These are phyloP conservation scores for Penicillium oxalicum DNA, from an alignment of 2,329 filamentous ascomycete genomes.

Conservation along the genomic window DNA sequence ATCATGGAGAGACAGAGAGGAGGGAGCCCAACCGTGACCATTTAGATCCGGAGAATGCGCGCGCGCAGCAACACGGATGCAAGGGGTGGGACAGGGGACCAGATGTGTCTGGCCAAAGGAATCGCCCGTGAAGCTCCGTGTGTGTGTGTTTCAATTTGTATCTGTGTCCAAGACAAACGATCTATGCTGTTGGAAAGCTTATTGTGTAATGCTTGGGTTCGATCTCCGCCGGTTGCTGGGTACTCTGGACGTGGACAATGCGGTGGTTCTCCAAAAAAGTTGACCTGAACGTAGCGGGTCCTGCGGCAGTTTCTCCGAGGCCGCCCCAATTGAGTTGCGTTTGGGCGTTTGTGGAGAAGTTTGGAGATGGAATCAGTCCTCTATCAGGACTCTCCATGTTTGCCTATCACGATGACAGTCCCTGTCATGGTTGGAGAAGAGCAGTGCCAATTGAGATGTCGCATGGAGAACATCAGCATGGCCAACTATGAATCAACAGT, in stretches of 20 bases:
- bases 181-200: no score
- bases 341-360: not conserved
- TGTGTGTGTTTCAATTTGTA: no score
- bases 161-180: no score
- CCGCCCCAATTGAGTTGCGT: constrained; percentile 9
- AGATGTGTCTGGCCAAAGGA: constrained; percentile 6
- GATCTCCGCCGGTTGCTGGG: not conserved
- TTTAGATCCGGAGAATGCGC: constrained; percentile 25
- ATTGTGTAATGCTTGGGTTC: no score
- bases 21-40: constrained; percentile 27
- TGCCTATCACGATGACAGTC: no score
- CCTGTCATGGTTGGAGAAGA: no score
- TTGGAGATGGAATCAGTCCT: not conserved
- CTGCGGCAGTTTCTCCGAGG: constrained; percentile 26
- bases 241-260: constrained; percentile 3
- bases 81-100: constrained; percentile 18
- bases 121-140: not conserved
- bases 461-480: no score
- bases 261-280: not conserved
- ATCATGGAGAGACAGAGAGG: constrained; percentile 14
- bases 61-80: constrained; percentile 11
- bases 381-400: no score
- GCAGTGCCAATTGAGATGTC: no score
- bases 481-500: no score
- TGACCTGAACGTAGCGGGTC: constrained; percentile 8